Base-by-base conservation (phyloP, 169 alveolate species). In the Perkinsus olseni region DNA sequence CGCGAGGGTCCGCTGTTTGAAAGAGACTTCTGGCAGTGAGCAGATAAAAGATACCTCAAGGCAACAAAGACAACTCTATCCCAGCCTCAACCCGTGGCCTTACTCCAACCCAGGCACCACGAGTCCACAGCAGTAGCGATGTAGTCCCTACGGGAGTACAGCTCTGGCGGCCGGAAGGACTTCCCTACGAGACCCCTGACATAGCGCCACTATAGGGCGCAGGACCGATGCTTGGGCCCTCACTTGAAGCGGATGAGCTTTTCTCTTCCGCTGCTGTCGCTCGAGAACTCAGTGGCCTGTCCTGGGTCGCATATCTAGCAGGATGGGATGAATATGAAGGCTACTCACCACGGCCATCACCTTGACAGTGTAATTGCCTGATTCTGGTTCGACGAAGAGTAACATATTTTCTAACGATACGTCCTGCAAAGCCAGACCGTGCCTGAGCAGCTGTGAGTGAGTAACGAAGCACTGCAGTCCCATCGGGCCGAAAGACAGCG, bases 21-120 rank as follows among this genome's bases (percentile, higher is more conserved):
- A 91, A 62, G 39, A 39, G 62, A 38, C 48, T 39, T 17, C 82
- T 91, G 51, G 62, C 92, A 20, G 92, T 90, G 92, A 21, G 51
- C 0, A 37, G 34, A 13, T 90, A n/a, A n/a, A 90, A 37, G 6
- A 90, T 21, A 6, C 92, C 39, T 90, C 3, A 38, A 90, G 34
- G 24, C 28, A 13, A 90, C 37, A 36, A 37, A 37, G 13, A 38
- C 39, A 1, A 4, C 50, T 11, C 50, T 40, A 3, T 40, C 50
- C 50, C 92, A 28, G 13, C 11, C 3, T 17, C 45, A 20, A 38
- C 36, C 39, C 34, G 20, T 20, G 40, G 39, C 37, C 48, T 93
- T 94, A 74, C 96, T 94, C 96, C 96, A 94, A 34, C 95, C 95
- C 24, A 94, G 92, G 91, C 95, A 94, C 95, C 95, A 94, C 93